These are phyloP conservation scores for Termitomyces sp. DNA, from an alignment of 768 basidiomycete genomes.

Conservation along the genomic window DNA sequence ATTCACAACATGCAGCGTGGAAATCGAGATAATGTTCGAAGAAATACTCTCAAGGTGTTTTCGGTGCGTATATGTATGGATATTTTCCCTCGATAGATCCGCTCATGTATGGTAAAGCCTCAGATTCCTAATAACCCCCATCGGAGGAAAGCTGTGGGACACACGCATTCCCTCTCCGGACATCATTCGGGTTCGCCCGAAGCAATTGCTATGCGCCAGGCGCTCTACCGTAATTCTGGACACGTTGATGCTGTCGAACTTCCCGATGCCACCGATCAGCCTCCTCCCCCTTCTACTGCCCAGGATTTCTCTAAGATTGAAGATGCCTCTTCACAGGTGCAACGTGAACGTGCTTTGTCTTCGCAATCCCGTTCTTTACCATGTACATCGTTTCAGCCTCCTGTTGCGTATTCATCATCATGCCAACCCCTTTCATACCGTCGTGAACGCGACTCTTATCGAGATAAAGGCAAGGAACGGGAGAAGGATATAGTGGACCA, in stretches of 20 bases:
- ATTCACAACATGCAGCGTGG: slow-evolving; percentile 90
- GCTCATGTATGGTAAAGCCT: slow-evolving; percentile 38
- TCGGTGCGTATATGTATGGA: slow-evolving; percentile 49
- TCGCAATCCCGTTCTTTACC: not conserved
- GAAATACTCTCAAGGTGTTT: slow-evolving; percentile 89
- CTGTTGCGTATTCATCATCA: not conserved
- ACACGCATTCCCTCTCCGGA: slow-evolving; percentile 22
- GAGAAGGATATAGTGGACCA: slow-evolving; percentile 35
- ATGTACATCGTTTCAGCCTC: not conserved
- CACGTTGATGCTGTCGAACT: slow-evolving; percentile 36
- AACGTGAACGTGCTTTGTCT: not conserved
- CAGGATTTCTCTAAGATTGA: not conserved
- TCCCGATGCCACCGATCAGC: slow-evolving; percentile 14
- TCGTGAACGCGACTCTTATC: slow-evolving; percentile 2
- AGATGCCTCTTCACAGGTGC: not conserved
- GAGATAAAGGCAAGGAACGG: slow-evolving; percentile 43
- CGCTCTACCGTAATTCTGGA: slow-evolving; percentile 72
- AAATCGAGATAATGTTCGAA: slow-evolving; percentile 86
- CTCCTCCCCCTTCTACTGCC: not conserved
- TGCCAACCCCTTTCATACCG: not conserved
- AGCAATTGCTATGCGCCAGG: slow-evolving; percentile 79
- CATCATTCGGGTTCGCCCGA: slow-evolving; percentile 49
- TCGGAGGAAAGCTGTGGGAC: slow-evolving; percentile 43
- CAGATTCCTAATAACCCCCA: slow-evolving; percentile 50
- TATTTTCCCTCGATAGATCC: not conserved